Conservation (phyloP, 495 filamentous ascomycete genomes). For the Lasiosphaeriaceae sp. region DNA sequence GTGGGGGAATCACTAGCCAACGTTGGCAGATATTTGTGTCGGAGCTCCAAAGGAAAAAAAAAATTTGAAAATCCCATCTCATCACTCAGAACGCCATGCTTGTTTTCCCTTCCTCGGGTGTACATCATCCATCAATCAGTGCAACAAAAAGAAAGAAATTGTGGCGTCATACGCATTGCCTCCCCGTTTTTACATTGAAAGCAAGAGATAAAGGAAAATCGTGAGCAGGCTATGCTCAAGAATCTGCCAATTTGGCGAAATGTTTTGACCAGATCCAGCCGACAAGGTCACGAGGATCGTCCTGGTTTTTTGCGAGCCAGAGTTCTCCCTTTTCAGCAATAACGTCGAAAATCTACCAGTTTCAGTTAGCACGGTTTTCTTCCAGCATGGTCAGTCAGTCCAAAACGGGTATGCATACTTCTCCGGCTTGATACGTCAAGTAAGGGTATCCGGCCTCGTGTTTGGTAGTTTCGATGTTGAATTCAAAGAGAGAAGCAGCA, state of each 20-base stretch:
- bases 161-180: neutral
- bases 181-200: neutral
- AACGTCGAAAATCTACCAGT: constrained; percentile 69
- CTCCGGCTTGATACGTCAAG: constrained; percentile 88
- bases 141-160: neutral
- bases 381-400: neutral
- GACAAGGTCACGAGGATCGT: constrained; percentile 70
- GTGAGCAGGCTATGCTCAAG: constrained; percentile 19
- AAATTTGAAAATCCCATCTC: neutral
- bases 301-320: constrained; percentile 96
- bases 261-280: constrained; percentile 99
- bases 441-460: constrained; percentile 94
- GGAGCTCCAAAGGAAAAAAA: neutral
- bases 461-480: constrained; percentile 89
- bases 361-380: neutral
- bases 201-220: constrained; percentile 6
- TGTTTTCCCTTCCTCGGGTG: neutral
- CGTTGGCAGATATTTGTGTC: too few relatives aligned
- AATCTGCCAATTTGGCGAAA: constrained; percentile 73
- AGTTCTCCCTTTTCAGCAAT: constrained; percentile 95
- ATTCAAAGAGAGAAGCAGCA: constrained; percentile 91
- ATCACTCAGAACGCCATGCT: constrained; percentile 12
- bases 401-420: constrained; percentile 47
- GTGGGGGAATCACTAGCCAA: too few relatives aligned
- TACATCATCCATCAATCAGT: neutral